A percentile compares a stretch with the other conserved stretches of the same genome.
Conservation (phyloP, 2,329 filamentous ascomycete genomes). For the Hyphodiscus sp. region DNA sequence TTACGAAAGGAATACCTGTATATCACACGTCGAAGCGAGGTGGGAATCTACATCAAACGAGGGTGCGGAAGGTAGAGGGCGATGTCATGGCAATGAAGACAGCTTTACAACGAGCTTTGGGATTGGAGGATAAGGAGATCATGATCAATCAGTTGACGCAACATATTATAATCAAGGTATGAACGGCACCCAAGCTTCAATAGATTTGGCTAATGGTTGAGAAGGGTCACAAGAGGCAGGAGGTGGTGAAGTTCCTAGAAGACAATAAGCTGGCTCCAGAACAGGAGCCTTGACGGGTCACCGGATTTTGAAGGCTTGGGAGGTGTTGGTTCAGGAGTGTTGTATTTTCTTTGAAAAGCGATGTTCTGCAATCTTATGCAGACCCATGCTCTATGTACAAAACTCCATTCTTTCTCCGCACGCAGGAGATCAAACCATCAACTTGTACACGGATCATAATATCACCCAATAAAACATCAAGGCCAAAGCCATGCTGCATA, state of each 20-base stretch:
- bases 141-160: slow-evolving; percentile 51
- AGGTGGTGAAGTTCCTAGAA: slow-evolving; percentile 41
- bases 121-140: slow-evolving; percentile 44
- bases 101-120: slow-evolving; percentile 55
- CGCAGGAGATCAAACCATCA: slow-evolving; percentile 13
- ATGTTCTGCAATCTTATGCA: slow-evolving; percentile 13
- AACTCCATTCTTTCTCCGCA: slow-evolving; percentile 8
- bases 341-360: slow-evolving; percentile 13
- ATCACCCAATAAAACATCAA: slow-evolving; percentile 13
- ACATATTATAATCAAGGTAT: slow-evolving; percentile 70
- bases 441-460: slow-evolving; percentile 21
- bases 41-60: slow-evolving; percentile 67
- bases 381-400: slow-evolving; percentile 24
- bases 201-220: slow-evolving; percentile 6
- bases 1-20: slow-evolving; percentile 64
- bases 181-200: neutral
- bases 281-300: neutral
- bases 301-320: neutral
- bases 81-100: slow-evolving; percentile 55
- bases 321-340: neutral
- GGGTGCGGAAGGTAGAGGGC: slow-evolving; percentile 74
- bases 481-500: slow-evolving; percentile 18
- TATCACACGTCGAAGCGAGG: slow-evolving; percentile 70
- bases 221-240: slow-evolving; percentile 43
- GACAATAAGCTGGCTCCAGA: slow-evolving; percentile 20